Base-by-base conservation (phyloP, 805 yeast species). In the Starmerella stellata region DNA sequence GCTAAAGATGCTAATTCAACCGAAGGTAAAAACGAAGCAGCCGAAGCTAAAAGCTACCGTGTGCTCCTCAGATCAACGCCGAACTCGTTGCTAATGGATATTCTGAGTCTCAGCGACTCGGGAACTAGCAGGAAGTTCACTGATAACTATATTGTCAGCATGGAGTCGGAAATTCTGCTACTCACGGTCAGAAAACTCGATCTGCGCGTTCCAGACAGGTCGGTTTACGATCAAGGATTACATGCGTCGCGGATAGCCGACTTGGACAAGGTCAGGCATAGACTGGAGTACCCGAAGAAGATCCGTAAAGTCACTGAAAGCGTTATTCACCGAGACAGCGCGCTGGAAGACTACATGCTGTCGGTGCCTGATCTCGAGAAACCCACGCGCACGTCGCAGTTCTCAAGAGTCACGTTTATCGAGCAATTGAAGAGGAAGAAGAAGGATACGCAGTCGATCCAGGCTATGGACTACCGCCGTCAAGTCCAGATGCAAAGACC, bases 301-400 rank as follows among this genome's bases (percentile, higher is more conserved):
- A 41, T 62, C 50, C 60, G 66, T 27, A 68, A 63, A 38, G 65
- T 75, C 34, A 82, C 75, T 49, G 83, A 75, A 52, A 82, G 77
- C 45, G 53, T 64, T 20, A 71, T 74, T 29, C 93, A 82, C 53
- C 78, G 78, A 49, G 70, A 75, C 40, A 73, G 85, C 1, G 92
- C 82, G 46, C 82, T 79, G 60, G 96, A 90, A 57, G 93, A 81
- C 53, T 64, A 83, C 53, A 87, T 87, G 96, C 63, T 75, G 23
- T 65, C 73, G 8, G 61, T 75, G 66, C 68, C 66, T 45, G 77
- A 74, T 37, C 57, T 59, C 38, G 58, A 48, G n/a, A 40, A 41
- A 20, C 65, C 61, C 13, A 56, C 56, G 39, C 60, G 64, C 3
- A 56, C 64, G 25, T 37, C 46, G 15, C 93, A 83, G 56, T 90